Evolutionary conservation across 2,329 filamentous ascomycete genomes (phyloP).

Genomic region (Calonectria hongkongensis): DNA sequence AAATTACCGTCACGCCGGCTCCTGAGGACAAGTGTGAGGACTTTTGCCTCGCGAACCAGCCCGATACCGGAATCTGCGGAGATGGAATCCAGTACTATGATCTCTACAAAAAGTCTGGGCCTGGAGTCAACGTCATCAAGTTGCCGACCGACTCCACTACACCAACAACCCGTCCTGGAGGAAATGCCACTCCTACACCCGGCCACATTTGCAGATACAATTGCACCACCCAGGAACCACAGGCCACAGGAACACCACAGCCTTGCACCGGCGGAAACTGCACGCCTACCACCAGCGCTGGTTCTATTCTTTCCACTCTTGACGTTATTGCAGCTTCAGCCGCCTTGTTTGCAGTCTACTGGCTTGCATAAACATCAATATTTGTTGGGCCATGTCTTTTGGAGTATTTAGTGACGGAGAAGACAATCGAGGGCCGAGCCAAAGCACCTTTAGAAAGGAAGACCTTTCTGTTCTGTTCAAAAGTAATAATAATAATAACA

Average conservation of each 20-base stretch:
- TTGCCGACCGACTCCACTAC: conserved; percentile 4
- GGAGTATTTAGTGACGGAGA: too few relatives aligned
- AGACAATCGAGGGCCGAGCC: too few relatives aligned
- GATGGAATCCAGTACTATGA: background rate
- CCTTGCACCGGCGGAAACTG: background rate
- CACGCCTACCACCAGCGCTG: background rate
- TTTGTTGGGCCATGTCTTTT: too few relatives aligned
- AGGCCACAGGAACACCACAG: background rate
- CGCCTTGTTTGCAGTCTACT: background rate
- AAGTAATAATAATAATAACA: too few relatives aligned
- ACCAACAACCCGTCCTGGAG: background rate
- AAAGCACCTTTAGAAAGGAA: too few relatives aligned
- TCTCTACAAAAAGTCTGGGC: background rate
- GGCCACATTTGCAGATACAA: conserved; percentile 6
- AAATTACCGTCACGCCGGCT: background rate
- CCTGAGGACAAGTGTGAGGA: conserved; percentile 5
- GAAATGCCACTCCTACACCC: conserved; percentile 1
- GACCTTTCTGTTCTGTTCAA: too few relatives aligned
- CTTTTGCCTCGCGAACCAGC: background rate
- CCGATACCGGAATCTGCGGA: background rate
- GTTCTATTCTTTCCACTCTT: background rate
- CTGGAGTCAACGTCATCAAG: background rate
- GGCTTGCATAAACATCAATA: background rate
- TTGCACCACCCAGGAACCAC: background rate
- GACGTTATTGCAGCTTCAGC: background rate